Evolutionary conservation across 1,284 basidiomycete genomes (phyloP), one percentile per base, ranked within the genome.

Genomic region (Singerocomus rubriflavus): DNA sequence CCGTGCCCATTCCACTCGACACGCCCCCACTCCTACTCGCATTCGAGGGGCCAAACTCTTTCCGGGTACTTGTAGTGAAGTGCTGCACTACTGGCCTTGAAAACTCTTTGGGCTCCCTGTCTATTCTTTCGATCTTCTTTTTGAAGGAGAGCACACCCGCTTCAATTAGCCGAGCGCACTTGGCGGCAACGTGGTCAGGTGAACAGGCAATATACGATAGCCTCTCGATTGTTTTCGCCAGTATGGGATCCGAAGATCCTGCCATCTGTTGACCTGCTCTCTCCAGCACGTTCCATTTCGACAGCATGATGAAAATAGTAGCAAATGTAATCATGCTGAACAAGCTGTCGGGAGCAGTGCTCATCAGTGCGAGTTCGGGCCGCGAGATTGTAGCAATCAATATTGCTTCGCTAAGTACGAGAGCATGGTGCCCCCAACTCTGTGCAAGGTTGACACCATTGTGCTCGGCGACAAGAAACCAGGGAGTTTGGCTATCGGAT

Each of bases 241-340:
- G 56, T 33, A 78, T 63, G 9, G 63, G 53, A 43, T 73, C 73
- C 34, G 67, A 71, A 14, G 67, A 65, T 8, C 73, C 74, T 5
- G 68, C 65, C 32, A 77, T 56, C 16, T 64, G 64, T 44, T 64
- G 57, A 11, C 61, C 62, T 0, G 60, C 57, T 14, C 68, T 61
- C 48, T 75, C 69, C 32, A 70, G 57, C 11, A 73, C 54, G 37
- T 62, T 65, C 61, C 74, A 71, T 54, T 76, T 76, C 38, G 67
- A 64, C 14, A 73, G 61, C 42, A 75, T 62, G 37, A 78, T 53
- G 47, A 67, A 74, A 2, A 72, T 63, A 4, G 74, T 68, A 29
- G 74, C 69, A 44, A 75, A 71, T 0, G 71, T 63, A 48, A 77
- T 60, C 65, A 78, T 70, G 32, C 63, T 59, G 57, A 75, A 78